Base-by-base conservation (phyloP, 371 early-diverging fungal genomes). In the Haplosporangium sp. region DNA sequence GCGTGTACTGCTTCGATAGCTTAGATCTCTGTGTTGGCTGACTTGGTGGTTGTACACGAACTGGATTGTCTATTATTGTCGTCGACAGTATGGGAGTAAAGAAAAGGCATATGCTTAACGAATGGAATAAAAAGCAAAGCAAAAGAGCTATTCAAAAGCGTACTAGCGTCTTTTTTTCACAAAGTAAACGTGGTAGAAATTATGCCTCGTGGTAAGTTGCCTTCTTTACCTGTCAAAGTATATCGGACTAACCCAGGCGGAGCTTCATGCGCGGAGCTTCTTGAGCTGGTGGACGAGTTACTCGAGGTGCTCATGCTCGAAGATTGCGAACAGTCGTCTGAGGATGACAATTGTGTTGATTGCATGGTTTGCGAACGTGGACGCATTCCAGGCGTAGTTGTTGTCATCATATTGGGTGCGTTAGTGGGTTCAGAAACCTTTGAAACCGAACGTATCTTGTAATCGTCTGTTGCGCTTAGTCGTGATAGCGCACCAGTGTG, bases 1-100 rank as follows among this genome's bases (percentile, higher is more conserved):
- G 80, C 2, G 80, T 69, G 50, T 79, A 79, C 36, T 79, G 73
- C 56, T 69, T 79, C 1, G 73, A 79, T n/a, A 79, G 63, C 54
- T 79, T 79, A 37, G 80, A 79, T 16, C 80, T 54, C 13, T 67
- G 59, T 1, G 60, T 55, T 6, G 73, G 69, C 23, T 67, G 68
- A 11, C 73, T 67, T 41, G 60, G 66, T 16, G 67, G 58, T 48
- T 53, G 67, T 1, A 20, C 41, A 38, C 61, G 68, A 48, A 68
- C 55, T 43, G 66, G 69, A 46, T 59, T 67, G 53, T 70, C 76
- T 75, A 47, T 29, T 29, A 29, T 29, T 29, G 4, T 29, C 29
- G 29, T 29, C 29, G 4, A 29, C 29, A 29, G 29, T 29, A 29
- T 29, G 29, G 29, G 29, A 4, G 29, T 29, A 29, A 29, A 29